phyloP scores from a whole-genome alignment of 1,139 yeast species.

The Hansenula lynferdii region DNA sequence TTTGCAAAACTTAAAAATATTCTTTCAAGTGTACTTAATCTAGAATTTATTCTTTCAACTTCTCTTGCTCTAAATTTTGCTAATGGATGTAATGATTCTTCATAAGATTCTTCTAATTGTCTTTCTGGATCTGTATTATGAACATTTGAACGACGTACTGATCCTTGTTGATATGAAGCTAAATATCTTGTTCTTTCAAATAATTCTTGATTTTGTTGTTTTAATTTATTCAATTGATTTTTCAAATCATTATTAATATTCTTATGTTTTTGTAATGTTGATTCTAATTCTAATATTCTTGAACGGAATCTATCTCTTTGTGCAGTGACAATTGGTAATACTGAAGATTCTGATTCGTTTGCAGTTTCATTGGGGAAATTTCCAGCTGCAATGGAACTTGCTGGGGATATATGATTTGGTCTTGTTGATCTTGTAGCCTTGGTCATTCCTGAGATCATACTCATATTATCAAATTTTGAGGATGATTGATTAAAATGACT shows the following conservation, averaged over 20 bases:
- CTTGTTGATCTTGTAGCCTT: slow-evolving; percentile 27
- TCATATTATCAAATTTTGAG: slow-evolving; percentile 52
- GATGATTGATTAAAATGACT: slow-evolving; percentile 36
- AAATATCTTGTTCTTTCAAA: slow-evolving; percentile 79
- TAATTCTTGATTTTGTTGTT: slow-evolving; percentile 70
- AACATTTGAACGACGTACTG: slow-evolving; percentile 17
- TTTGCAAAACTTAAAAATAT: slow-evolving; percentile 72
- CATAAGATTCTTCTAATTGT: slow-evolving; percentile 60
- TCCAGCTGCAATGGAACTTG: slow-evolving; percentile 46
- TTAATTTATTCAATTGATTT: slow-evolving; percentile 58
- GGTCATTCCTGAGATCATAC: slow-evolving; percentile 59
- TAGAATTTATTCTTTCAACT: slow-evolving; percentile 67
- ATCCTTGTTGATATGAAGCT: slow-evolving; percentile 42
- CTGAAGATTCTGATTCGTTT: slow-evolving; percentile 31
- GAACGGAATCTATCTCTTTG: slow-evolving; percentile 91
- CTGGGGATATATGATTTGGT: slow-evolving; percentile 32
- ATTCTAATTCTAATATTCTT: slow-evolving; percentile 77
- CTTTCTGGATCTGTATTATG: slow-evolving; percentile 44
- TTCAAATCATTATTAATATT: slow-evolving; percentile 53
- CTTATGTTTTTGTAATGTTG: slow-evolving; percentile 62
- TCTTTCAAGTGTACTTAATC: slow-evolving; percentile 74
- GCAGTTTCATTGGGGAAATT: slow-evolving; percentile 25
- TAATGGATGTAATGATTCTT: slow-evolving; percentile 76
- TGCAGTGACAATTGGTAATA: slow-evolving; percentile 85
- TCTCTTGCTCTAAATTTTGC: slow-evolving; percentile 79